Evolutionary conservation across 495 filamentous ascomycete genomes (phyloP).

Genomic region (Penicillium egyptiacum): DNA sequence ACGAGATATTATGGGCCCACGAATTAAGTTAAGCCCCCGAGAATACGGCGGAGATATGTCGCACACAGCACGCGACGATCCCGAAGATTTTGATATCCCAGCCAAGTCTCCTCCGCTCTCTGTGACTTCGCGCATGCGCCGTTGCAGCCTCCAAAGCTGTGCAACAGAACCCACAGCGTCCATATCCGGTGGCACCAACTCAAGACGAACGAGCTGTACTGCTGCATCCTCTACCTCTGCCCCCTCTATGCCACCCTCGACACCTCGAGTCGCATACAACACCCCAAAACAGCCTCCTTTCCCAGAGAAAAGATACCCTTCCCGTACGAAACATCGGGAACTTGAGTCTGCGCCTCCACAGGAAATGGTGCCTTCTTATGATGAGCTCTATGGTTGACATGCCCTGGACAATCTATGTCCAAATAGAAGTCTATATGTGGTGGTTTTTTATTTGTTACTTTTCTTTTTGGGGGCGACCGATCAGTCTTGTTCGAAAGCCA

Average conservation of each 20-base stretch:
- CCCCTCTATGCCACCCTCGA: conserved; percentile 32
- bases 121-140: conserved; percentile 48
- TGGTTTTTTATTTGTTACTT: conserved; percentile 6
- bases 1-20: conserved; percentile 20
- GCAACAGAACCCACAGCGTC: conserved; percentile 30
- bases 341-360: conserved; percentile 22
- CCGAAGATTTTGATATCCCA: conserved; percentile 25
- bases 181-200: conserved; percentile 33
- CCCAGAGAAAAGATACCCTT: conserved; percentile 28
- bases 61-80: conserved; percentile 10
- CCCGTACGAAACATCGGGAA: conserved; percentile 26
- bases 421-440: conserved; percentile 7
- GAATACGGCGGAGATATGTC: conserved; percentile 14
- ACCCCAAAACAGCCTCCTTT: background rate
- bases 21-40: conserved; percentile 5
- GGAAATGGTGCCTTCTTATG: conserved; percentile 46
- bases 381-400: conserved; percentile 46
- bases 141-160: conserved; percentile 38
- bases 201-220: conserved; percentile 42
- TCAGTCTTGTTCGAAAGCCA: background rate
- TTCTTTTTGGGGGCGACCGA: conserved; percentile 3
- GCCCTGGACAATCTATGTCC: background rate
- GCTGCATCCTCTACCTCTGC: conserved; percentile 33
- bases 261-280: conserved; percentile 27
- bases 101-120: conserved; percentile 45